Evolutionary conservation across 805 yeast genomes (phyloP).

Genomic region (Schwanniomyces vanrijiae): DNA sequence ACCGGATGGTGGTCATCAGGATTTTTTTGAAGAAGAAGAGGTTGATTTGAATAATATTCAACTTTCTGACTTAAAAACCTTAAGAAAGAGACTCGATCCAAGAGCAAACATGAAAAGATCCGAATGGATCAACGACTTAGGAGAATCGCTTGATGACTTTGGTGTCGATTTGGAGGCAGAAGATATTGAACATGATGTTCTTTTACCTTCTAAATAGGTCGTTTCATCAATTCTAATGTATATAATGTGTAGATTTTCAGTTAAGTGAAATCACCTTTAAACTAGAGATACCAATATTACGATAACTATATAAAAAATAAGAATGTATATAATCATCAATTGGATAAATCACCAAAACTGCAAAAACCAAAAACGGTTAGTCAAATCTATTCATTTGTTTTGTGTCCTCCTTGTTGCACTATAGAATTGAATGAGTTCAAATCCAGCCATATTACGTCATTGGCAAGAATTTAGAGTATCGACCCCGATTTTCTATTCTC

Average conservation of each 20-base stretch:
- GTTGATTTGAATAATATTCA: conserved; percentile 14
- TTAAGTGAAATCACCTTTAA: too few relatives aligned
- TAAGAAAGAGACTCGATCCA: conserved; percentile 36
- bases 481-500: too few relatives aligned
- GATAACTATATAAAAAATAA: background rate
- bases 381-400: too few relatives aligned
- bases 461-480: too few relatives aligned
- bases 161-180: conserved; percentile 84
- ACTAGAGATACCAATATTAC: too few relatives aligned
- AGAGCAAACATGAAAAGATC: conserved; percentile 36
- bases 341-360: too few relatives aligned
- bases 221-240: background rate
- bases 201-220: background rate
- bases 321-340: background rate
- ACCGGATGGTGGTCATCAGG: conserved; percentile 71
- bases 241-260: background rate
- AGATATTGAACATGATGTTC: conserved; percentile 21
- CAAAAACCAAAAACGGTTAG: too few relatives aligned
- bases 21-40: conserved; percentile 18
- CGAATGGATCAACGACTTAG: conserved; percentile 74
- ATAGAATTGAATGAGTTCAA: too few relatives aligned
- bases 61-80: conserved; percentile 18
- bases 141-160: conserved; percentile 81
- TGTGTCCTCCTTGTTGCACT: too few relatives aligned
- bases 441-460: too few relatives aligned